phyloP scores from a whole-genome alignment of 2,329 filamentous ascomycete species.

The Neofusicoccum cordaticola region DNA sequence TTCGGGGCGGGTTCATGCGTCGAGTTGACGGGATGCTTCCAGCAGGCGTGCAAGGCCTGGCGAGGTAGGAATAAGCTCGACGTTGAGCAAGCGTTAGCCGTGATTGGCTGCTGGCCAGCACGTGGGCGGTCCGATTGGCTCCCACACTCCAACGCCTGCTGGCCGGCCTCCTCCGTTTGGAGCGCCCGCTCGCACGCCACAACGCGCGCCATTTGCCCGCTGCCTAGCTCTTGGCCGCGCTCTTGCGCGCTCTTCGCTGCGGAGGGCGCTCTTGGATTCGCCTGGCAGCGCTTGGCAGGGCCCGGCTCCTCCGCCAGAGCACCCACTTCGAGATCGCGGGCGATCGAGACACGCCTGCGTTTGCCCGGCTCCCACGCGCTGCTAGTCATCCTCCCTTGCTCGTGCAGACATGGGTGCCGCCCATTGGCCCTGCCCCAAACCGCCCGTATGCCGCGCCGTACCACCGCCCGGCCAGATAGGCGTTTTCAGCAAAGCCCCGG shows the following conservation, averaged over 20 bases:
- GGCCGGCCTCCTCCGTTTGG: neutral
- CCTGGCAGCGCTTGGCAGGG: neutral
- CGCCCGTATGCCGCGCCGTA: neutral
- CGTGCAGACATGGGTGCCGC: neutral
- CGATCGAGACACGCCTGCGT: neutral
- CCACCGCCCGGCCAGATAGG: neutral
- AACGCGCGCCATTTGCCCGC: neutral
- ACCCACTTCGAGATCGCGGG: neutral
- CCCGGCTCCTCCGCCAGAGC: neutral
- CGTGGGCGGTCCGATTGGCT: conserved; percentile 1
- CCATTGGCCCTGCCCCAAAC: neutral
- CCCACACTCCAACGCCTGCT: neutral
- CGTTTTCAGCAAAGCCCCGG: conserved; percentile 13
- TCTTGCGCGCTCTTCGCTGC: conserved; percentile 7
- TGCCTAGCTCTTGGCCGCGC: conserved; percentile 1
- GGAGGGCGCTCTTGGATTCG: neutral
- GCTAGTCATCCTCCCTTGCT: conserved; percentile 13
- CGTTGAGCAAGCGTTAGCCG: neutral
- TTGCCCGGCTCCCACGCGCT: neutral
- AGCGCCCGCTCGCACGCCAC: neutral
- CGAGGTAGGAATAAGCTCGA: conserved; percentile 2
- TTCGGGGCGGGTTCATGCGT: neutral
- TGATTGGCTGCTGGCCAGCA: neutral
- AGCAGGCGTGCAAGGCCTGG: neutral
- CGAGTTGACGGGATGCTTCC: neutral